phyloP scores from a whole-genome alignment of 257 asterid genomes.

The Nicotiana tomentosiformis region DNA sequence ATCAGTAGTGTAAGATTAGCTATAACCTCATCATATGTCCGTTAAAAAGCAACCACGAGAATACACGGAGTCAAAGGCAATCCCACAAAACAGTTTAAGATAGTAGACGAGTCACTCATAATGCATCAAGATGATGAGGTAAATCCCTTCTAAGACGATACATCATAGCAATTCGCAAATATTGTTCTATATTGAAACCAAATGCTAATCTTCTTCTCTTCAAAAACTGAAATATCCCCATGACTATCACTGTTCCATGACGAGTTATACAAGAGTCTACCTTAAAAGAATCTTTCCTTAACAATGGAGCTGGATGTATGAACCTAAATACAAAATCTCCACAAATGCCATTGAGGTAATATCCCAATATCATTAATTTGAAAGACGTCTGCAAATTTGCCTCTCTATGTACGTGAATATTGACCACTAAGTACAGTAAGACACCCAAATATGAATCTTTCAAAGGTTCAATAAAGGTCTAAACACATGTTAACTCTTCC shows the following conservation, averaged over 20 bases:
- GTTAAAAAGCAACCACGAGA: slow-evolving; percentile 1
- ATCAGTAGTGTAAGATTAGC: not conserved
- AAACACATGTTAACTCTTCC: slow-evolving; percentile 17
- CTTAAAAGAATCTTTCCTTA: slow-evolving; percentile 14
- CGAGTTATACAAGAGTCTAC: not conserved
- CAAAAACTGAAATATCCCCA: slow-evolving; percentile 8
- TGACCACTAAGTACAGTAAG: slow-evolving; percentile 20
- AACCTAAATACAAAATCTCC: slow-evolving; percentile 21
- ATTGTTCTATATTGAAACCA: not conserved
- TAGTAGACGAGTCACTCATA: slow-evolving; percentile 1
- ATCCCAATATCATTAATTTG: slow-evolving; percentile 21
- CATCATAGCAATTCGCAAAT: not conserved
- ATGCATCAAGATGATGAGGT: not conserved
- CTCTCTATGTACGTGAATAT: slow-evolving; percentile 17
- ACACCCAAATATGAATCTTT: slow-evolving; percentile 22
- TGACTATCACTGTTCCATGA: slow-evolving; percentile 1
- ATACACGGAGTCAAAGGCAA: not conserved
- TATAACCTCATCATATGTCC: not conserved
- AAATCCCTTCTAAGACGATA: not conserved
- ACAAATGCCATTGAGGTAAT: slow-evolving; percentile 17
- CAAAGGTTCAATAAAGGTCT: slow-evolving; percentile 15
- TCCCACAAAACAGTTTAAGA: not conserved
- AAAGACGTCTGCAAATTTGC: slow-evolving; percentile 10
- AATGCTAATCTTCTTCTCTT: not conserved
- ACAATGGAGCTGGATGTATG: not conserved